These are phyloP conservation scores for Plectosphaerella sp. DNA, from an alignment of 2,329 filamentous ascomycete species.

Conservation along the genomic window DNA sequence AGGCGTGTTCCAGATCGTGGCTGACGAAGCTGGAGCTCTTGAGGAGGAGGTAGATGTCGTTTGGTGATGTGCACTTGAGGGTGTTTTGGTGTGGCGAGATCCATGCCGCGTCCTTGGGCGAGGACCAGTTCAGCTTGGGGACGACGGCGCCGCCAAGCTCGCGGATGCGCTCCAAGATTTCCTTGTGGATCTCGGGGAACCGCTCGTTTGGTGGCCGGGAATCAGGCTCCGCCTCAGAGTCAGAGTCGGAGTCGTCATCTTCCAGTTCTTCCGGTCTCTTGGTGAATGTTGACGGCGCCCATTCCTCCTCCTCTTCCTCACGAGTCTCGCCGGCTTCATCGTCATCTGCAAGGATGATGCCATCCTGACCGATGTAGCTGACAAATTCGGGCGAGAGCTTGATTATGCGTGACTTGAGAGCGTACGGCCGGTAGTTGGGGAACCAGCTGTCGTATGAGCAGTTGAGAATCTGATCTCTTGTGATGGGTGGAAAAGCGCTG, in stretches of 20 bases:
- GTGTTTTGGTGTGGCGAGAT: slow-evolving; percentile 82
- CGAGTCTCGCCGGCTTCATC: slow-evolving; percentile 32
- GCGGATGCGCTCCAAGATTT: slow-evolving; percentile 71
- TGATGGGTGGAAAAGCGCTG: slow-evolving; percentile 77
- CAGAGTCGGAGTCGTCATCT: slow-evolving; percentile 41
- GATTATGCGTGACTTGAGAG: slow-evolving; percentile 82
- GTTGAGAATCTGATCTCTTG: slow-evolving; percentile 81
- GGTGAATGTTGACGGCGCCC: slow-evolving; percentile 28
- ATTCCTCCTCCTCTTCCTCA: slow-evolving; percentile 52
- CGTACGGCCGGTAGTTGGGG: slow-evolving; percentile 67
- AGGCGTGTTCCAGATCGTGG: slow-evolving; percentile 90
- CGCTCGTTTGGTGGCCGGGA: slow-evolving; percentile 46
- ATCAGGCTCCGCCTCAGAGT: slow-evolving; percentile 42
- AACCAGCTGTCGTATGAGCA: slow-evolving; percentile 96
- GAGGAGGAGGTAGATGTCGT: slow-evolving; percentile 88
- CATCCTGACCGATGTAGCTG: slow-evolving; percentile 84
- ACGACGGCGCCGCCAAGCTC: slow-evolving; percentile 82
- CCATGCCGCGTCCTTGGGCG: slow-evolving; percentile 93
- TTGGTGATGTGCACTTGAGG: slow-evolving; percentile 81
- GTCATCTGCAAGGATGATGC: slow-evolving; percentile 80
- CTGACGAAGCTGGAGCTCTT: slow-evolving; percentile 95
- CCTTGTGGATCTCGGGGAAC: slow-evolving; percentile 69
- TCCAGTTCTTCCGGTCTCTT: slow-evolving; percentile 20
- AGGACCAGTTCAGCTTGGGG: slow-evolving; percentile 96
- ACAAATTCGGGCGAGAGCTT: slow-evolving; percentile 72